Evolutionary conservation across 768 basidiomycete species (phyloP), one percentile per base, ranked within the genome.

Genomic region (Lentinula raphanica): DNA sequence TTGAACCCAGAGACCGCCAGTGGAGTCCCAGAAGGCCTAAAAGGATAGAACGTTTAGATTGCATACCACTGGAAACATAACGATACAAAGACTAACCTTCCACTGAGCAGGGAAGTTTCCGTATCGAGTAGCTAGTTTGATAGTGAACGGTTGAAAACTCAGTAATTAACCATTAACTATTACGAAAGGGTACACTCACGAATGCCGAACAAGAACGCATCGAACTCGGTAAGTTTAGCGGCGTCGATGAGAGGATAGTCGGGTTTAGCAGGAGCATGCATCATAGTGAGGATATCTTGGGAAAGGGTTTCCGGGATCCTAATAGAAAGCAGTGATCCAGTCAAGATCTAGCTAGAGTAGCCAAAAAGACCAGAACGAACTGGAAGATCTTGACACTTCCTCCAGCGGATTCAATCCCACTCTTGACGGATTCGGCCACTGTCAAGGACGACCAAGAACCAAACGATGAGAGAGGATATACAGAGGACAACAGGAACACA

Each of bases 301-400:
- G 87, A 65, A 50, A 95, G 86, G 0, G 92, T 95, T 75, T 95
- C 93, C 51, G 84, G 65, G 59, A 95, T 80, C 70, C 89, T 91
- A n/a, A n/a, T n/a, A n/a, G 58, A 60, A 9, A 46, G 9, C 29
- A 2, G 1, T 19, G 1, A 44, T 44, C 23, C 42, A 44, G 42
- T 23, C 5, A 53, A 21, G 28, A 15, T 39, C 19, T 5, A 3
- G 32, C 23, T 28, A 39, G 51, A 6, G n/a, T n/a, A 39, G 36
- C 29, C 13, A 57, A 1, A 31, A 49, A 21, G n/a, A 36, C 3
- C 21, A 21, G 1, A n/a, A 73, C 80, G 56, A 67, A 84, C 85
- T 85, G 84, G 65, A 73, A 80, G 60, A 87, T 82, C 45, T 67
- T 70, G 19, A 75, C 80, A 0, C 69, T 65, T 3, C 85, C 85